Conservation (phyloP, 2,329 filamentous ascomycete genomes). For the Fusarium clavum region DNA sequence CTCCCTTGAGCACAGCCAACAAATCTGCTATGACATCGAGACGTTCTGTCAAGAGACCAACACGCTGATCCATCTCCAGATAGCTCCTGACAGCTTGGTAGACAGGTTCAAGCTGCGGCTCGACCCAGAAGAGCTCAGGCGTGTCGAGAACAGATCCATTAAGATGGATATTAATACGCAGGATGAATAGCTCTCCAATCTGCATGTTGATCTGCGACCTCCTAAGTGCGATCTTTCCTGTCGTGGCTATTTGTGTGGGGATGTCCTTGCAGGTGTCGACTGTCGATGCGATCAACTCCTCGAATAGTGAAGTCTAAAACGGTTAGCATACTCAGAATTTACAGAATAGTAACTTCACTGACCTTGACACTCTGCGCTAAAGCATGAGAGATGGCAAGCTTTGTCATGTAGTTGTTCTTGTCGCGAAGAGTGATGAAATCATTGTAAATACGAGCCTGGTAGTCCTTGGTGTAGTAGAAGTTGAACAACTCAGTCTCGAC, state of each 20-base stretch:
- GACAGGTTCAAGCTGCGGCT: constrained; percentile 94
- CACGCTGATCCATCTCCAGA: constrained; percentile 97
- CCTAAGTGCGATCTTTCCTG: constrained; percentile 89
- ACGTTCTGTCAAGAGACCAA: constrained; percentile 87
- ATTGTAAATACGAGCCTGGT: constrained; percentile 98
- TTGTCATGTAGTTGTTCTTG: constrained; percentile 98
- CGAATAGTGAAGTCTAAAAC: constrained; percentile 86
- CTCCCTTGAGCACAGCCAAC: constrained; percentile 92
- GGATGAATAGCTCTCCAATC: constrained; percentile 97
- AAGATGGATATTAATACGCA: constrained; percentile 97
- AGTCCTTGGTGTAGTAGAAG: constrained; percentile 98
- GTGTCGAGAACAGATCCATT: constrained; percentile 97
- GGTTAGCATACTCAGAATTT: constrained; percentile 29
- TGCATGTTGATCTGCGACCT: constrained; percentile 98
- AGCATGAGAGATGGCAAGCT: constrained; percentile 95
- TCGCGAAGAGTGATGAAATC: constrained; percentile 97
- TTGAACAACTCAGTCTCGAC: constrained; percentile 98
- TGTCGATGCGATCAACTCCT: constrained; percentile 93
- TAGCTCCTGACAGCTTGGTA: constrained; percentile 97
- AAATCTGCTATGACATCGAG: constrained; percentile 90
- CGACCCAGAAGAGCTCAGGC: constrained; percentile 97
- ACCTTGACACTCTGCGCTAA: constrained; percentile 95
- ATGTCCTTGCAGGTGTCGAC: constrained; percentile 95
- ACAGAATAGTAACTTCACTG: constrained; percentile 14
- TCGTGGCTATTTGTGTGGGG: constrained; percentile 90